Base-by-base conservation (phyloP, 2,329 filamentous ascomycete genomes). In the Ophiostoma piceae region DNA sequence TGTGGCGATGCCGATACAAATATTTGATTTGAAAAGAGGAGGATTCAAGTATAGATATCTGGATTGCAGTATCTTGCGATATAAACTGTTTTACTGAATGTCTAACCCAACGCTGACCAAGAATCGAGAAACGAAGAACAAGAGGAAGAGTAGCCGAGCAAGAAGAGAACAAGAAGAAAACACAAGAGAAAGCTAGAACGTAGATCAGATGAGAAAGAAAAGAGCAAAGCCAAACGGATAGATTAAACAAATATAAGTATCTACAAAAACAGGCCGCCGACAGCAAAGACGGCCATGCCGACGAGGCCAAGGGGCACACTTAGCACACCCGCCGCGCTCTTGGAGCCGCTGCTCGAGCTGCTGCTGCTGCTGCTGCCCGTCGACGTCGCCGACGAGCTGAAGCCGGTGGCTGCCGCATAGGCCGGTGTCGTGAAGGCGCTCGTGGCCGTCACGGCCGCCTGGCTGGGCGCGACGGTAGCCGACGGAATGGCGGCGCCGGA, bases 401-500 rank as follows among this genome's bases (percentile, higher is more conserved):
- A 82, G 2, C 81, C 81, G 3, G 74, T 64, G 16, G 75, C 77
- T 1, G 81, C 81, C 26, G 73, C 75, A 71, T 76, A 81, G 1
- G 74, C 75, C 2, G 80, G 79, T 32, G 74, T 71, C 11, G 76
- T 76, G 22, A 74, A 72, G 0, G 74, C 39, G 7, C 76, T 74
- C 9, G 73, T 72, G 19, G 72, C 64, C 2, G 76, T 74, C 26
- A 76, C 77, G 70, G 79, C 75, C 72, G 75, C 75, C 72, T 84
- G 80, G 71, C 78, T 79, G 0, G 81, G 77, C 22, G 79, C 82
- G 0, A 75, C 72, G 4, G 82, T 85, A 2, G 84, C 81, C 12
- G 81, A 84, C 1, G 84, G 84, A 41, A 87, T 86, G 2, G 76
- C 72, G 0, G 84, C 84, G 32, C 83, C 80, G 11, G 79, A 77